phyloP scores from a whole-genome alignment of 345 rosid species.

The Citrus hindsii region DNA sequence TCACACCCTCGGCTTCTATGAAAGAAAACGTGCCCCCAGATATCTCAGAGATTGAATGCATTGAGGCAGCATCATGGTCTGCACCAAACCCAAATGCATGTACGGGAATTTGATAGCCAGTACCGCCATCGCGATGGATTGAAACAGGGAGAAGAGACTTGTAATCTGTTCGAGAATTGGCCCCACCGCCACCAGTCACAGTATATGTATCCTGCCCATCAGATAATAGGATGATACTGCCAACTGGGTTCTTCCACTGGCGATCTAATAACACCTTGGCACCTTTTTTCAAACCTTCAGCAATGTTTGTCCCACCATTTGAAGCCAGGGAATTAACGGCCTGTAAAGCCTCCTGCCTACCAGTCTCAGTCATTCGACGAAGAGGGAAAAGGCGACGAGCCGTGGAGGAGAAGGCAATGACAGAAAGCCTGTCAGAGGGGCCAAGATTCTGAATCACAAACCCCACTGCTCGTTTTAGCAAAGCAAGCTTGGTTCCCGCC shows the following conservation, averaged over 20 bases:
- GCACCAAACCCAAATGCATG: conserved; percentile 94
- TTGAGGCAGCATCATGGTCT: conserved; percentile 87
- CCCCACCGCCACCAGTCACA: conserved; percentile 42
- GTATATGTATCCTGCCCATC: conserved; percentile 96
- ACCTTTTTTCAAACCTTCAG: conserved; percentile 89
- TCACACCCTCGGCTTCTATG: conserved; percentile 80
- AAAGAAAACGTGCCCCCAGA: conserved; percentile 99
- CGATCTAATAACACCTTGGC: conserved; percentile 75
- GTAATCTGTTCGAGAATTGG: conserved; percentile 33
- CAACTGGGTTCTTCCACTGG: conserved; percentile 76
- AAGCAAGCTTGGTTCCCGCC: conserved; percentile 90
- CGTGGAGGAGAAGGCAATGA: conserved; percentile 85
- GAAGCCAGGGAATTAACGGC: conserved; percentile 80
- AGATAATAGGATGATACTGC: conserved; percentile 79
- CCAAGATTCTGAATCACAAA: conserved; percentile 96
- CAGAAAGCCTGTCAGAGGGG: conserved; percentile 86
- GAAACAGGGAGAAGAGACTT: conserved; percentile 60
- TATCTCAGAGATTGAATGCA: conserved; percentile 83
- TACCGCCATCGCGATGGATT: conserved; percentile 32
- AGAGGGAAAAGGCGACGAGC: conserved; percentile 88
- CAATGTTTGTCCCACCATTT: conserved; percentile 95
- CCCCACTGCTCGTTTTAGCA: conserved; percentile 98
- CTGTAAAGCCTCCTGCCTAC: conserved; percentile 74
- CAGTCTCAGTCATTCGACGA: conserved; percentile 74
- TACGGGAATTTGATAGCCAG: conserved; percentile 68